Conservation (phyloP, 2,329 filamentous ascomycete species). For the Aspergillus caelatus region DNA sequence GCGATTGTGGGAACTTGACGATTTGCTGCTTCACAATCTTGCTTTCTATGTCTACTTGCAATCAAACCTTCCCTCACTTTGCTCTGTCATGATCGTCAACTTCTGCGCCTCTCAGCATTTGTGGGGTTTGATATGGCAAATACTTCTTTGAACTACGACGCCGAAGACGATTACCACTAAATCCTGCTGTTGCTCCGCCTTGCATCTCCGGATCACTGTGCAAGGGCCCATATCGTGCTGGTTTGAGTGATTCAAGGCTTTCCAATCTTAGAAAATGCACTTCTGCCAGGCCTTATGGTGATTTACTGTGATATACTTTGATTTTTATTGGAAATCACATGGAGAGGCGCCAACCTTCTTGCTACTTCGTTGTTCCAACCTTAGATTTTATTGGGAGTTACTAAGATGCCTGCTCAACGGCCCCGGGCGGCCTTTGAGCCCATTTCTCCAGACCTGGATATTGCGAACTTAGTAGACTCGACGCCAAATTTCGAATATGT, state of each 20-base stretch:
- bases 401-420: slow-evolving; percentile 73
- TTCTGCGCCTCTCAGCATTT: neutral
- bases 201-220: neutral
- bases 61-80: neutral
- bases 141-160: neutral
- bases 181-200: neutral
- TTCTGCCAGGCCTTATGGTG: neutral
- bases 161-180: neutral
- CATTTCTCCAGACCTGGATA: slow-evolving; percentile 81
- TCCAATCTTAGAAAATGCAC: neutral
- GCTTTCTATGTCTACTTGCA: neutral
- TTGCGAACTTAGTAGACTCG: slow-evolving; percentile 72
- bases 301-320: no score
- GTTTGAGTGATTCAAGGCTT: neutral
- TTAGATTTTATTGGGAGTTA: neutral
- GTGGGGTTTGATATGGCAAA: neutral
- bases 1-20: neutral
- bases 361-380: neutral
- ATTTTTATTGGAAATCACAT: neutral
- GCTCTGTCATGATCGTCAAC: neutral
- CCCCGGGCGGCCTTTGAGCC: slow-evolving; percentile 90
- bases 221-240: no score
- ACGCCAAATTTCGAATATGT: slow-evolving; percentile 87
- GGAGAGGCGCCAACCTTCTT: neutral
- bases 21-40: neutral